Percentiles rank a stretch among this genome's conserved stretches.
phyloP scores from a whole-genome alignment of 1,139 yeast genomes.

The Saccharomyces hybrid region DNA sequence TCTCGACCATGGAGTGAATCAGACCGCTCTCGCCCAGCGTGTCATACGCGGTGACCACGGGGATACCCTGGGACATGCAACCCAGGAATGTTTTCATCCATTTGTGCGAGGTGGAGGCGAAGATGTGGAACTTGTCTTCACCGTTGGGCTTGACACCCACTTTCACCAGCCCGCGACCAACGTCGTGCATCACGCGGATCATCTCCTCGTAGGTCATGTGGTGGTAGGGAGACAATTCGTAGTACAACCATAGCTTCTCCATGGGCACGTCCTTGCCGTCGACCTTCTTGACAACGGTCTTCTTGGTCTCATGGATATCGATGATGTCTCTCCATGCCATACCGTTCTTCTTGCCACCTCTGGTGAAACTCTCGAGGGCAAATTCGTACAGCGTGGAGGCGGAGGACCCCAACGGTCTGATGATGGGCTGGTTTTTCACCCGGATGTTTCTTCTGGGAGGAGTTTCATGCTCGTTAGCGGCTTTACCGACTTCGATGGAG shows the following conservation, averaged over 20 bases:
- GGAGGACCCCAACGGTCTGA: slow-evolving; percentile 50
- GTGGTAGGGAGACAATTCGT: slow-evolving; percentile 61
- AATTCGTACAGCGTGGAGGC: slow-evolving; percentile 44
- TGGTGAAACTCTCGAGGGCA: too few species aligned
- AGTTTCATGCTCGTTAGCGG: slow-evolving; percentile 77
- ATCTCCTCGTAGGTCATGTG: slow-evolving; percentile 47
- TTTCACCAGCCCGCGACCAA: slow-evolving; percentile 69
- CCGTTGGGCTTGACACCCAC: slow-evolving; percentile 64
- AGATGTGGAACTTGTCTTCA: slow-evolving; percentile 65
- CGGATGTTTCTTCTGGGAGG: slow-evolving; percentile 74
- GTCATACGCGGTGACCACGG: slow-evolving; percentile 94
- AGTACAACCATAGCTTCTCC: slow-evolving; percentile 82
- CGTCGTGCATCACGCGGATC: slow-evolving; percentile 39
- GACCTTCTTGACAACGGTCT: slow-evolving; percentile 62
- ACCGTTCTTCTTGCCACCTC: too few species aligned
- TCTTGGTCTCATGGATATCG: slow-evolving; percentile 69
- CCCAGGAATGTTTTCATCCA: slow-evolving; percentile 91
- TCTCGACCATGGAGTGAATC: slow-evolving; percentile 75
- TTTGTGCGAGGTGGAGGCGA: slow-evolving; percentile 73
- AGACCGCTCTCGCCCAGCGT: slow-evolving; percentile 90
- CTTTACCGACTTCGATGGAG: slow-evolving; percentile 59
- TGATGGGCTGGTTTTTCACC: slow-evolving; percentile 47
- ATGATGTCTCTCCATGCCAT: slow-evolving; percentile 28
- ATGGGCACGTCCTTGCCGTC: slow-evolving; percentile 67
- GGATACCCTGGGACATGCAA: slow-evolving; percentile 65